phyloP scores from a whole-genome alignment of 352 stramenopile genomes.

The Pythium dissotocum region DNA sequence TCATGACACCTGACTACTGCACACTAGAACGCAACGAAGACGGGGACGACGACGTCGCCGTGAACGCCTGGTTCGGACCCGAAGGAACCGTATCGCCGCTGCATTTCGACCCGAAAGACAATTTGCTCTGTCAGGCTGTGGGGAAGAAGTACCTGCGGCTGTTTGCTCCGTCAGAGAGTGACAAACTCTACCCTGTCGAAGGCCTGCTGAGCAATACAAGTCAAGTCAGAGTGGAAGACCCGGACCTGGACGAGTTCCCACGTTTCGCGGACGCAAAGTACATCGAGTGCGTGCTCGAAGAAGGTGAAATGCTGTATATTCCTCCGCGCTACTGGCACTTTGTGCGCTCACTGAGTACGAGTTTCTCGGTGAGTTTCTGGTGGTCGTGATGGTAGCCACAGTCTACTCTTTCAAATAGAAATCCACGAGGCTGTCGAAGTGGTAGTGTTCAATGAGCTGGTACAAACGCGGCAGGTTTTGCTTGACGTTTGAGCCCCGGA shows the following conservation, averaged over 20 bases:
- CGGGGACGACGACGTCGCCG: constrained; percentile 65
- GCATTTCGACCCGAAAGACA: constrained; percentile 91
- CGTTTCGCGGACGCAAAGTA: constrained; percentile 50
- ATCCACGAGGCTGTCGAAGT: constrained; percentile 74
- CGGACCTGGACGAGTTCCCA: constrained; percentile 54
- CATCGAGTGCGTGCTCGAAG: constrained; percentile 66
- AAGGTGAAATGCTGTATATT: constrained; percentile 89
- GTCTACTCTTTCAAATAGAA: constrained; percentile 56
- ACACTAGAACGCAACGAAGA: constrained; percentile 55
- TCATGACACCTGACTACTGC: constrained; percentile 90
- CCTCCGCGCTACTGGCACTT: constrained; percentile 89
- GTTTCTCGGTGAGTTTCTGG: constrained; percentile 87
- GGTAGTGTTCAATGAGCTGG: constrained; percentile 81
- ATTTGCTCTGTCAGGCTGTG: constrained; percentile 87
- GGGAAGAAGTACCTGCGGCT: constrained; percentile 83
- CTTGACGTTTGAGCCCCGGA: constrained; percentile 75
- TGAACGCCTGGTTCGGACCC: constrained; percentile 90
- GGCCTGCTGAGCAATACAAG: constrained; percentile 86
- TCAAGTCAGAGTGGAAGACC: constrained; percentile 64
- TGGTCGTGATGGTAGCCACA: constrained; percentile 36
- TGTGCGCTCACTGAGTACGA: constrained; percentile 74
- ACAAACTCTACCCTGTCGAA: constrained; percentile 81
- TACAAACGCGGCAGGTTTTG: constrained; percentile 70
- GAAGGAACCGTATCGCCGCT: constrained; percentile 78
- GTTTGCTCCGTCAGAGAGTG: constrained; percentile 68